phyloP scores from a whole-genome alignment of 2,329 filamentous ascomycete genomes.

The Alternaria solani region DNA sequence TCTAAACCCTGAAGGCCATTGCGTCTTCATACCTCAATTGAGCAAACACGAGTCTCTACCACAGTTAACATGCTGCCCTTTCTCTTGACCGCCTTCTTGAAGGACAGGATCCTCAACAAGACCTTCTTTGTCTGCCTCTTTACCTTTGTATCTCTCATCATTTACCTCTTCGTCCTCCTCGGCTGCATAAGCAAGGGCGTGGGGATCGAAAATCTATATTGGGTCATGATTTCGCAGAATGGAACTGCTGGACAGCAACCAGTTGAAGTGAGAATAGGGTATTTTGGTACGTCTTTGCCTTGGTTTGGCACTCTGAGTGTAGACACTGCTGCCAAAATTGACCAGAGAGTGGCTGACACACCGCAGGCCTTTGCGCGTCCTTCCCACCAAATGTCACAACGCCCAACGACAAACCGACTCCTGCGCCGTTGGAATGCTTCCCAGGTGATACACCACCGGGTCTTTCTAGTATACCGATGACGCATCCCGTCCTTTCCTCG shows the following conservation, averaged over 20 bases:
- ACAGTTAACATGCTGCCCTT: conserved; percentile 3
- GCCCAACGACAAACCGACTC: background rate
- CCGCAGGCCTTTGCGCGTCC: conserved; percentile 8
- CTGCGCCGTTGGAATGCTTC: conserved; percentile 4
- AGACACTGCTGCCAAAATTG: background rate
- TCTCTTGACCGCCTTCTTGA: background rate
- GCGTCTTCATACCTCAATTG: background rate
- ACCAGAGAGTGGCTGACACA: background rate
- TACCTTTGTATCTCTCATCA: conserved; percentile 6
- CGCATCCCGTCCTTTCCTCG: conserved; percentile 4
- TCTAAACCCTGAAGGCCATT: background rate
- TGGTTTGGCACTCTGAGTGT: background rate
- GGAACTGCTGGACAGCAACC: background rate
- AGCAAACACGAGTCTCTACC: background rate
- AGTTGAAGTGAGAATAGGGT: conserved; percentile 10
- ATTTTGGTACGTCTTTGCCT: conserved; percentile 10
- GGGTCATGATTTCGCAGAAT: conserved; percentile 8
- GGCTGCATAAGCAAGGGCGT: conserved; percentile 10
- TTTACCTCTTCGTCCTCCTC: conserved; percentile 9
- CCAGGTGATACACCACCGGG: conserved; percentile 5
- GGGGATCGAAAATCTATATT: conserved; percentile 11
- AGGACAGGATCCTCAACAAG: conserved; percentile 8
- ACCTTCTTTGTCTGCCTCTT: conserved; percentile 3
- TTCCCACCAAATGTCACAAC: conserved; percentile 3
- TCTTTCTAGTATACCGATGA: conserved; percentile 7